Evolutionary conservation across 305 asterid genomes (phyloP), one percentile per base, ranked within the genome.

Genomic region (Fraxinus dipetala): DNA sequence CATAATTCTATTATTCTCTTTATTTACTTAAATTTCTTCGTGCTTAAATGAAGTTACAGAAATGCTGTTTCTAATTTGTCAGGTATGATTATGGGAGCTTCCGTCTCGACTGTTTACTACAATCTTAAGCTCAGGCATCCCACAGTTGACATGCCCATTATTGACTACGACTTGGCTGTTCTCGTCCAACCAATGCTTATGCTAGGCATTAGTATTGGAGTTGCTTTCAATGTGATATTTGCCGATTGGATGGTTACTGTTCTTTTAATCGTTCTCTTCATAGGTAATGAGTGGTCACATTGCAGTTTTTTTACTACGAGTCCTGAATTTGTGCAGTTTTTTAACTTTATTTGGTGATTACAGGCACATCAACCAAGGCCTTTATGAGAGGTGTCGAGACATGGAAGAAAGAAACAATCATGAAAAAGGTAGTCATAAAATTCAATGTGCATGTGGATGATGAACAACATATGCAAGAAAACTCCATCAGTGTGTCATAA

Each of bases 41-140:
- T 2, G 13, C 3, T 59, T 20, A 18, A 6, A 59, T 1, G 69
- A 6, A 51, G 69, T 20, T 59, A 20, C 78, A 59, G 30, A 18
- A 48, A 45, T 79, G 59, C 78, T 22, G 40, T 76, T 81, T 70
- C 67, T 84, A 85, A 30, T 78, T 78, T 83, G 22, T 76, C 92
- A 95, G 99, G 98, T 88, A 95, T 95, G 99, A 95, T 95, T 89
- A 95, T 94, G 99, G 99, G 99, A 77, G 98, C 95, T 82, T 89
- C 99, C 6, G 92, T 80, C 80, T 94, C 99, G 14, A 93, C 99
- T 70, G 99, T 95, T 74, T 94, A 95, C 86, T 95, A 94, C 86
- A 95, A 95, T 83, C 95, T 95, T 77, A 93, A 81, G 89, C 94
- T 95, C 86, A 89, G 93, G 79, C 99, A 95, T 91, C 99, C 99